Evolutionary conservation across 2,329 filamentous ascomycete genomes (phyloP), one percentile per base, ranked within the genome.

Genomic region (Ascochyta rabiei): DNA sequence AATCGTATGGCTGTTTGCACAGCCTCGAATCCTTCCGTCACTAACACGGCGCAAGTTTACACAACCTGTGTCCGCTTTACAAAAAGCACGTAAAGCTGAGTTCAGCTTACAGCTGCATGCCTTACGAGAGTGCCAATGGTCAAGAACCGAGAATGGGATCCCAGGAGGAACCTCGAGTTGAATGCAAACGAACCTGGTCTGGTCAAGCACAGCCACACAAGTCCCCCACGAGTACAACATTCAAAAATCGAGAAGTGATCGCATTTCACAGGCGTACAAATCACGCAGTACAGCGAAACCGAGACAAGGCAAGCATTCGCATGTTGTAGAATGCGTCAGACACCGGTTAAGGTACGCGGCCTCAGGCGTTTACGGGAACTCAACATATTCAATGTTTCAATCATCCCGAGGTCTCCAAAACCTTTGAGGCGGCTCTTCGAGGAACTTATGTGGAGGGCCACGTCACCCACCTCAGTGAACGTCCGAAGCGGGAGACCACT

Each of bases 21-120:
- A 49, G 52, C 52, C 52, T 49, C 40, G 23, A 39, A 45, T 54
- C 40, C 46, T 49, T 24, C 40, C 45, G 35, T 34, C 40, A 35
- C 34, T 44, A 34, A 12, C n/a, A 26, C 19, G n/a, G 13, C 39
- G 19, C 16, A 12, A 16, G n/a, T 46, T 9, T 38, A 33, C 33
- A 33, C 12, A 43, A 7, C 18, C 28, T 33, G 51, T 39, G 23
- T 40, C 26, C 33, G 19, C 39, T 53, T 9, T 30, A 33, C 33
- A 23, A 40, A 35, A 6, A 44, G 18, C 33, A 18, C 24, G 10
- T 18, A 19, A 44, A 48, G 12, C 15, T 19, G 8, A 15, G 21
- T 28, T 41, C 8, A 35, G 13, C 3, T n/a, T 6, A 12, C 21
- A 26, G 21, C 13, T 12, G 6, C 35, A 15, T 12, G 35, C 4